Conservation (phyloP, 768 basidiomycete species). For the Termitomyces sp. region DNA sequence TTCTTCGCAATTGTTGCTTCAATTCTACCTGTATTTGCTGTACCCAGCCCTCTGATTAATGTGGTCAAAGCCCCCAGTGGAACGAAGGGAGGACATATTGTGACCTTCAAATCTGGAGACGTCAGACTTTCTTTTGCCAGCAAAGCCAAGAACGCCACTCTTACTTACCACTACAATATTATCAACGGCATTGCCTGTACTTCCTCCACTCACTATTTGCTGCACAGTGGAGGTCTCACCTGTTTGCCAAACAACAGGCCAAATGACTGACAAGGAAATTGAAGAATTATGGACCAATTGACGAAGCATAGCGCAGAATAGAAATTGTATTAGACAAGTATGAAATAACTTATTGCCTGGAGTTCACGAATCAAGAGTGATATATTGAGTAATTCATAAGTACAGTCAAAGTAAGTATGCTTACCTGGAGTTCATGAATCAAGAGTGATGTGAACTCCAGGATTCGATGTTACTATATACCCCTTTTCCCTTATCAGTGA, state of each 20-base stretch:
- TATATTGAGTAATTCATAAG: no score
- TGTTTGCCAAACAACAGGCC: not conserved
- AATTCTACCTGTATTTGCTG: not conserved
- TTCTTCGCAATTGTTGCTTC: not conserved
- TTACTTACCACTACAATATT: not conserved
- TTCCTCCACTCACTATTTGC: not conserved
- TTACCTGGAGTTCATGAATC: no score
- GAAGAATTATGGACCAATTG: not conserved
- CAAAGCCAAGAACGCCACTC: not conserved
- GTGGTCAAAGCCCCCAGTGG: not conserved
- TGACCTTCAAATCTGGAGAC: not conserved
- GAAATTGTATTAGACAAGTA: no score
- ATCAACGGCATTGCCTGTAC: not conserved
- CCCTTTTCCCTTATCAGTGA: no score
- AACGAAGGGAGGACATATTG: not conserved
- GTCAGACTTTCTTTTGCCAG: not conserved
- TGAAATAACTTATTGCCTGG: no score
- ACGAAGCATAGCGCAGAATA: no score
- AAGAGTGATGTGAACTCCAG: no score
- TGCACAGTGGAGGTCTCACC: not conserved
- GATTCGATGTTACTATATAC: no score
- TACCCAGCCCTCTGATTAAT: not conserved
- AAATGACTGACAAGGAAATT: not conserved
- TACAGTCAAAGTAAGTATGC: no score
- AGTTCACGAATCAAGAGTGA: no score